These are phyloP conservation scores for Coix lacrymajobi DNA, from an alignment of 176 grass and related monocot species.

Conservation along the genomic window DNA sequence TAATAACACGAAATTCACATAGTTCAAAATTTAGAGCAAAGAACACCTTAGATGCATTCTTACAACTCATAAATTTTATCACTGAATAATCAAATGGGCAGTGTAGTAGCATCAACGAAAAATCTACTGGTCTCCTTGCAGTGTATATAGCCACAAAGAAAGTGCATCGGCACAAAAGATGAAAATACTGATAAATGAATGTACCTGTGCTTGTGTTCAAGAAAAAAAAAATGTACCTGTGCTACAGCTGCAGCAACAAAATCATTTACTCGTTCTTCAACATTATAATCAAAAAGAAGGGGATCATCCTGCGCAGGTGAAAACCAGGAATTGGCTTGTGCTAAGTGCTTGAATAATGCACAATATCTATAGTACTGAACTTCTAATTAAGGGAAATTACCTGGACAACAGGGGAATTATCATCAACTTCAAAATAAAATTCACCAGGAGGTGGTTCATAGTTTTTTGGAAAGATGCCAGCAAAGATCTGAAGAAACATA, in stretches of 20 bases:
- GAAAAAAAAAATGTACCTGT: conserved; percentile 62
- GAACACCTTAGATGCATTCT: neutral
- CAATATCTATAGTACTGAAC: neutral
- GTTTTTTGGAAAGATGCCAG: conserved; percentile 94
- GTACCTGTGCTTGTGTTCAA: conserved; percentile 67
- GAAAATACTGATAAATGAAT: conserved; percentile 20
- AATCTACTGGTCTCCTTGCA: neutral
- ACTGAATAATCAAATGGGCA: neutral
- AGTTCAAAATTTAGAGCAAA: neutral
- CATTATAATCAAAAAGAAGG: conserved; percentile 95
- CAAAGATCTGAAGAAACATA: conserved; percentile 60
- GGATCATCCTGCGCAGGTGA: conserved; percentile 64
- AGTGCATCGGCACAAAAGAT: neutral
- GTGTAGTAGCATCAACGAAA: conserved; percentile 3
- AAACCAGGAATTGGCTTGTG: neutral
- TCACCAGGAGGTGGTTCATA: conserved; percentile 93
- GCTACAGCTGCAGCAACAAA: conserved; percentile 93
- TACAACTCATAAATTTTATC: neutral
- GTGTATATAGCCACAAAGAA: conserved; percentile 1
- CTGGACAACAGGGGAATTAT: conserved; percentile 66
- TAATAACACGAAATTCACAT: neutral
- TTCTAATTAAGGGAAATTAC: conserved; percentile 46
- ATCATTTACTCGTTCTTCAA: conserved; percentile 84
- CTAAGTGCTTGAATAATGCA: neutral
- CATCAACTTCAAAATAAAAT: conserved; percentile 96